These are phyloP conservation scores for Monilinia aucupariae DNA, from an alignment of 2,329 filamentous ascomycete species.

Conservation along the genomic window DNA sequence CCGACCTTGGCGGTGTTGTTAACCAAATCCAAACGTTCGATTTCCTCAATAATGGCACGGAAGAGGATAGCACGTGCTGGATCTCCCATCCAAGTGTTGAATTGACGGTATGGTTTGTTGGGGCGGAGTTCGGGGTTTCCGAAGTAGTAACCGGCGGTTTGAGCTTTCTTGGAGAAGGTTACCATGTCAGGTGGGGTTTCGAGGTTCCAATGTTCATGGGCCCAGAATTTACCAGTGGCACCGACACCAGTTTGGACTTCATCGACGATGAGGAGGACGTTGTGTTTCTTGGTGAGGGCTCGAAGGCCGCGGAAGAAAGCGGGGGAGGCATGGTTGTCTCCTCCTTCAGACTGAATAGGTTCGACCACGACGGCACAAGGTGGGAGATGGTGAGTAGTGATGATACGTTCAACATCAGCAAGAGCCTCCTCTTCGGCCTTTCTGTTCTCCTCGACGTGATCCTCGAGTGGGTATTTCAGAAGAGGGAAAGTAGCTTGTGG, in stretches of 20 bases:
- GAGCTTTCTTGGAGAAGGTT: constrained; percentile 84
- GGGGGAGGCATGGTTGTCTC: constrained; percentile 76
- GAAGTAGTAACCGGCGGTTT: constrained; percentile 79
- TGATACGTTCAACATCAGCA: constrained; percentile 64
- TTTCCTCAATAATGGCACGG: constrained; percentile 71
- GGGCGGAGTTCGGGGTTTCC: constrained; percentile 68
- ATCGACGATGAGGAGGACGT: constrained; percentile 72
- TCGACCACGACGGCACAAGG: constrained; percentile 71
- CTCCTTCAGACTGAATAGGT: constrained; percentile 77
- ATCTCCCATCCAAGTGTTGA: constrained; percentile 86
- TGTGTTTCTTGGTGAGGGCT: constrained; percentile 62
- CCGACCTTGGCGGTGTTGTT: constrained; percentile 57
- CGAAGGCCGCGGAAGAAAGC: constrained; percentile 73
- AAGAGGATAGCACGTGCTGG: constrained; percentile 71
- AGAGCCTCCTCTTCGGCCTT: constrained; percentile 68
- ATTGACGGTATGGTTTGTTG: constrained; percentile 79
- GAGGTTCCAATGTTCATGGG: constrained; percentile 78
- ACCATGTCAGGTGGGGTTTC: constrained; percentile 71
- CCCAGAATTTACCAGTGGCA: constrained; percentile 85
- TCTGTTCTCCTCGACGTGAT: constrained; percentile 63
- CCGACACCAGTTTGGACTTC: constrained; percentile 81
- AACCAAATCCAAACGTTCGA: constrained; percentile 63
- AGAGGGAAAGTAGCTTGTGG: constrained; percentile 75
- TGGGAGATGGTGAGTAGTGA: constrained; percentile 61
- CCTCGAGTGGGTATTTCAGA: constrained; percentile 70